Base-by-base conservation (phyloP, 345 rosid genomes). In the Ricinus communis region DNA sequence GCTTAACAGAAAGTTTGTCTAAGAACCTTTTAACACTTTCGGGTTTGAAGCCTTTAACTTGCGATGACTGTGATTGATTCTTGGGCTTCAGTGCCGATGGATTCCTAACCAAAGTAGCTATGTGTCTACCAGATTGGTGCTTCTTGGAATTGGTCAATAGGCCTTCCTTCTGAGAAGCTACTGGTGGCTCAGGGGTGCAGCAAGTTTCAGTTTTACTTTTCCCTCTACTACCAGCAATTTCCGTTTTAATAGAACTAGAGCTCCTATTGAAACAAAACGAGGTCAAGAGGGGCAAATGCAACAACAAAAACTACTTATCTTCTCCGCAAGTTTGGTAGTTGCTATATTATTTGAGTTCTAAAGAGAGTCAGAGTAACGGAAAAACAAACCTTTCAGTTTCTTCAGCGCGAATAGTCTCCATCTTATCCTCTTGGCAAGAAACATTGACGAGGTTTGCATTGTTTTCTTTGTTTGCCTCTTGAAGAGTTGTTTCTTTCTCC, bases 91-190 rank as follows among this genome's bases (percentile, higher is more conserved):
- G 65, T 14, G 80, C 82, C n/a, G 90, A 88, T 38, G 92, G 84
- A 68, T 95, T 89, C 77, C 71, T 84, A 24, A 83, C 31, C 47
- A 84, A 30, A 76, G 83, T 82, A 56, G 89, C 90, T 55, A 88
- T 84, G 73, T 85, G 86, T 74, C 76, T 84, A 57, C 91, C 87
- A 24, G 96, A 80, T 66, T 77, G 87, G 70, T 77, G 84, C 81
- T 85, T 93, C 87, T 82, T 90, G 69, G 84, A 83, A 72, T 76
- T 85, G 24, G 79, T 80, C 27, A 76, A 63, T 67, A 51, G 12
- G 45, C 77, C 74, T 69, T 63, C 76, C 56, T 81, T 76, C 22
- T 43, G 56, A 45, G 77, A 75, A 69, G 66, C 21, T 36, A 63
- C 45, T 33, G 60, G 67, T 54, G 79, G 77, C 68, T 79, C 81